These are phyloP conservation scores for Wickerhamomyces rabaulensis DNA, from an alignment of 805 yeast genomes.

Conservation along the genomic window DNA sequence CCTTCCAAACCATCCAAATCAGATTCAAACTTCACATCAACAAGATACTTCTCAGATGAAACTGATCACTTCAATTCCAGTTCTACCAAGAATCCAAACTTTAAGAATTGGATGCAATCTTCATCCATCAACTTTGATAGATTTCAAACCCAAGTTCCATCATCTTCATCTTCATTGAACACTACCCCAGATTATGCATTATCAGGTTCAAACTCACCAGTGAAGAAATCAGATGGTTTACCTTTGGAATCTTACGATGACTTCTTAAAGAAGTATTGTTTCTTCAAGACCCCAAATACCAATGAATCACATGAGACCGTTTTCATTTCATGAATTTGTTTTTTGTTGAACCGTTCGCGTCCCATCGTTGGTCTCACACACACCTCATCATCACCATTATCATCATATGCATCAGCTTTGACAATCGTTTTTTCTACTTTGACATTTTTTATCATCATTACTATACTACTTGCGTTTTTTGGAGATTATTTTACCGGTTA, in stretches of 20 bases:
- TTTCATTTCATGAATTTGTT: not conserved
- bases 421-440: not conserved
- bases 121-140: conserved; percentile 7
- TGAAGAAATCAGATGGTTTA: not conserved
- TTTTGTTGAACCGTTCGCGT: too few relatives aligned
- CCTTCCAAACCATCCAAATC: not conserved
- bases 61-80: conserved; percentile 22
- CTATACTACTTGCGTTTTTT: not conserved
- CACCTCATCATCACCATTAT: too few relatives aligned
- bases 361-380: not conserved
- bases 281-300: conserved; percentile 16
- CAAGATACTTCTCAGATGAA: conserved; percentile 24
- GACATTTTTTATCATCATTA: not conserved
- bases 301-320: conserved; percentile 1
- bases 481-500: not conserved
- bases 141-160: not conserved
- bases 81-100: conserved; percentile 8
- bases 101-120: conserved; percentile 5
- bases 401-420: not conserved
- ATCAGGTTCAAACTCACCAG: conserved; percentile 5
- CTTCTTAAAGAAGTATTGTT: conserved; percentile 24
- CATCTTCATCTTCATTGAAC: conserved; percentile 7
- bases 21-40: conserved; percentile 9
- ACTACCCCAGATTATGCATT: conserved; percentile 2
- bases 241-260: conserved; percentile 15